Conservation (phyloP, 2,329 filamentous ascomycete genomes). For the Fusarium globosum region DNA sequence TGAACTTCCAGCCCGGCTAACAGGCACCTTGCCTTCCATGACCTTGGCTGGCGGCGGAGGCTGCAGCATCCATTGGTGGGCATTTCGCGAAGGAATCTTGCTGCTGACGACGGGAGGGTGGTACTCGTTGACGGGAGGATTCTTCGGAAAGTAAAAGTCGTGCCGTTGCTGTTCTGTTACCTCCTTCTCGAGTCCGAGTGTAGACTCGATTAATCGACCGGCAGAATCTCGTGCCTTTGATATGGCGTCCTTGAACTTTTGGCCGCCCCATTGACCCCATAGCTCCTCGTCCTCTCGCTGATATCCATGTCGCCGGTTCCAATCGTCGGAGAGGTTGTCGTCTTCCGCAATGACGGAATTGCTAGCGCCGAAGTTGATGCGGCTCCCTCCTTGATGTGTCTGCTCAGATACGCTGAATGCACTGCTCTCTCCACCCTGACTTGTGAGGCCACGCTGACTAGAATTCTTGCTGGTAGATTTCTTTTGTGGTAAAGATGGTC, state of each 20-base stretch:
- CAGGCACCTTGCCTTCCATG: conserved; percentile 87
- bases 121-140: conserved; percentile 85
- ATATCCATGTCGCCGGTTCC: conserved; percentile 79
- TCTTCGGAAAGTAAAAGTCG: conserved; percentile 71
- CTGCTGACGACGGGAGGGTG: conserved; percentile 87
- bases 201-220: conserved; percentile 64
- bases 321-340: conserved; percentile 60
- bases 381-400: conserved; percentile 53
- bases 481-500: conserved; percentile 75
- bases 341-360: conserved; percentile 52
- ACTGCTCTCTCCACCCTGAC: conserved; percentile 67
- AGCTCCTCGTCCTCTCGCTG: conserved; percentile 90
- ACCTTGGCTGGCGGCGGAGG: conserved; percentile 89
- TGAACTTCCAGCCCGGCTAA: conserved; percentile 70
- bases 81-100: conserved; percentile 74
- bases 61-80: conserved; percentile 91
- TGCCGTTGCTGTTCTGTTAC: conserved; percentile 64
- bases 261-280: conserved; percentile 75
- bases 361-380: conserved; percentile 48
- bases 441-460: conserved; percentile 70
- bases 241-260: conserved; percentile 68
- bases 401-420: conserved; percentile 52
- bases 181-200: conserved; percentile 62
- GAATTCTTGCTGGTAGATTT: conserved; percentile 67
- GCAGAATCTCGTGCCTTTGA: conserved; percentile 68